A percentile compares a stretch with the other conserved stretches of the same genome.
Evolutionary conservation across 805 yeast genomes (phyloP).

Genomic region (Saccharomycopsis fodiens): DNA sequence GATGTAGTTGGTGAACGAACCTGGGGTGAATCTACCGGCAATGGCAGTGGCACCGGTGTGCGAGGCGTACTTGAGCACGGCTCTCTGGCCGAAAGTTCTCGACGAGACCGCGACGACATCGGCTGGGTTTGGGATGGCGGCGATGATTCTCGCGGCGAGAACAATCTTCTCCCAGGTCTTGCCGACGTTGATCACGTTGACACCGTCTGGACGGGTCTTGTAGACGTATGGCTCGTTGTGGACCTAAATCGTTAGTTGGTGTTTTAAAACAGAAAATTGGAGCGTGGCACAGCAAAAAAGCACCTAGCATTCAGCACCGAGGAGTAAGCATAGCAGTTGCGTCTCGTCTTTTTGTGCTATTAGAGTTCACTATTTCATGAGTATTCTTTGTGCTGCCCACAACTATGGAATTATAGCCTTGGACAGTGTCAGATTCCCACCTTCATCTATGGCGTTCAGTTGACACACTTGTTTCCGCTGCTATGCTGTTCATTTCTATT

Average conservation of each 20-base stretch:
- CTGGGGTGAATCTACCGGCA: constrained; percentile 99
- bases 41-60: constrained; percentile 99
- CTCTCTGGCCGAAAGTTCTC: constrained; percentile 99
- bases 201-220: constrained; percentile 99
- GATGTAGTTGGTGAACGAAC: constrained; percentile 99
- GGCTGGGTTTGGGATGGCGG: constrained; percentile 97
- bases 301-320: too few species aligned
- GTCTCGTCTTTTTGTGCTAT: too few species aligned
- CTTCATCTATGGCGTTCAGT: background rate
- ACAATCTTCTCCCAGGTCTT: constrained; percentile 99
- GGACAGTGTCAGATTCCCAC: too few species aligned
- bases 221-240: constrained; percentile 95
- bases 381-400: too few species aligned
- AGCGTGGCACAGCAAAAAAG: too few species aligned
- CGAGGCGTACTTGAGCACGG: constrained; percentile 98
- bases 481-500: too few species aligned
- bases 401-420: too few species aligned
- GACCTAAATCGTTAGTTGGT: too few species aligned
- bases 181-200: constrained; percentile 95
- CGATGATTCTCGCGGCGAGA: constrained; percentile 98
- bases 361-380: too few species aligned
- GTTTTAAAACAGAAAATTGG: too few species aligned
- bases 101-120: constrained; percentile 99
- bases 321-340: too few species aligned
- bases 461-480: background rate